Percentiles rank a stretch among this genome's conserved stretches.
Conservation (phyloP, 495 filamentous ascomycete genomes). For the Corynascus novoguineensis region DNA sequence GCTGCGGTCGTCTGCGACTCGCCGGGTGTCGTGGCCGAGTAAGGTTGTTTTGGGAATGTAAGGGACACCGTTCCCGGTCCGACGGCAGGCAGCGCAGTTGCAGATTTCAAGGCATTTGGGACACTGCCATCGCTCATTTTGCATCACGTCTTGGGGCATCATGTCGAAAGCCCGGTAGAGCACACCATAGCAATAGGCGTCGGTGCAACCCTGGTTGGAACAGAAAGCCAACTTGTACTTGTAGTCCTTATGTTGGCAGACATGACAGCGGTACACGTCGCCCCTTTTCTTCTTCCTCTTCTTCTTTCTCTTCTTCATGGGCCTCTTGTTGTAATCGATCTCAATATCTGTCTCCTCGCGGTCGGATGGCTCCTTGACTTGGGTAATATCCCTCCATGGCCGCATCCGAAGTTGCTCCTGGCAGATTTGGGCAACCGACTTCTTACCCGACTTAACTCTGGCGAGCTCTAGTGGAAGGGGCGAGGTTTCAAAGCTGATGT, state of each 20-base stretch:
- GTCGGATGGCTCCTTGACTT: conserved; percentile 28
- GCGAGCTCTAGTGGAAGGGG: conserved; percentile 61
- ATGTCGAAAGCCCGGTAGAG: conserved; percentile 86
- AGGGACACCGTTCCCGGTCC: conserved; percentile 42
- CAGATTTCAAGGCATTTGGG: conserved; percentile 79
- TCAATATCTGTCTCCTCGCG: conserved; percentile 33
- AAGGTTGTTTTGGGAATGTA: conserved; percentile 79
- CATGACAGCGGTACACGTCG: conserved; percentile 62
- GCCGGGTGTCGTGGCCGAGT: conserved; percentile 82
- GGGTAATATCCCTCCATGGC: conserved; percentile 56
- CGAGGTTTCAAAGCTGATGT: conserved; percentile 51
- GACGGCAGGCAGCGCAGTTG: conserved; percentile 73
- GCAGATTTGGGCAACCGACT: conserved; percentile 80
- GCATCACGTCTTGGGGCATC: conserved; percentile 72
- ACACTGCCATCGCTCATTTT: conserved; percentile 75
- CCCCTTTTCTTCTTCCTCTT: conserved; percentile 40
- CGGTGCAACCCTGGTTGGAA: conserved; percentile 54
- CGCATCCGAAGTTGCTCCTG: conserved; percentile 74
- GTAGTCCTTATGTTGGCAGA: conserved; percentile 67
- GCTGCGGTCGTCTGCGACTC: conserved; percentile 82
- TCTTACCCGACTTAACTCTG: conserved; percentile 56
- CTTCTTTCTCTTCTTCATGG: conserved; percentile 45
- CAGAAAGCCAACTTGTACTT: conserved; percentile 79
- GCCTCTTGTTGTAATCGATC: conserved; percentile 47
- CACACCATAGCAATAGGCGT: conserved; percentile 80